A percentile compares a stretch with the other conserved stretches of the same genome.
Conservation (phyloP, 495 filamentous ascomycete genomes). For the Cudoniella acicularis region DNA sequence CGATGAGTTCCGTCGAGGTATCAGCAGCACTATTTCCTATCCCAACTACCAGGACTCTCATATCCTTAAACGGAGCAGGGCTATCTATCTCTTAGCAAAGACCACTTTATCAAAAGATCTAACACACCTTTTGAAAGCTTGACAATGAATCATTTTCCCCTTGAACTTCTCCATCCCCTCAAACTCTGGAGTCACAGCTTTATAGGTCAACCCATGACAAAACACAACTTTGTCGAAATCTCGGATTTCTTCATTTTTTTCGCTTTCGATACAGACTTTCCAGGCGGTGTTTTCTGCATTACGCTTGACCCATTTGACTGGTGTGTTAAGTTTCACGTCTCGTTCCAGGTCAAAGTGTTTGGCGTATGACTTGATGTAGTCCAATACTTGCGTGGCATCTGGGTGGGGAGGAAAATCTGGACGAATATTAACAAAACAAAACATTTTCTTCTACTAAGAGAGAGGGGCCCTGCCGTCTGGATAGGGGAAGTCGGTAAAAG, state of each 20-base stretch:
- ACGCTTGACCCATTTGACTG: conserved; percentile 1
- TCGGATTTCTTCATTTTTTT: background rate
- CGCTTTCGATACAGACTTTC: conserved; percentile 2
- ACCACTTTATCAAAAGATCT: too few species aligned
- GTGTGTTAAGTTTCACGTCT: conserved; percentile 10
- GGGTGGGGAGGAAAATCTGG: background rate
- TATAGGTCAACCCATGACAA: background rate
- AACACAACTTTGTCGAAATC: conserved; percentile 1
- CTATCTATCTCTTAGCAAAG: too few species aligned
- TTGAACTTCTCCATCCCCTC: conserved; percentile 26
- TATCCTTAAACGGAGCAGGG: background rate
- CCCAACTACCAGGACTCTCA: background rate
- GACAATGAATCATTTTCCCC: conserved; percentile 29
- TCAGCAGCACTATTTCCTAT: background rate
- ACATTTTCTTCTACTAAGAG: background rate
- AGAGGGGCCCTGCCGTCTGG: background rate
- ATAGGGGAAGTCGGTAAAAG: background rate
- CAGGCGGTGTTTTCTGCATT: conserved; percentile 8
- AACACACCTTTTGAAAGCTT: conserved; percentile 17
- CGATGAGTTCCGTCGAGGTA: background rate
- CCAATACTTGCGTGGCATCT: background rate
- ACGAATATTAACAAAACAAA: background rate
- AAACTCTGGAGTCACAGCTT: conserved; percentile 14
- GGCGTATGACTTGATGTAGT: conserved; percentile 19
- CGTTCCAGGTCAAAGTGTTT: conserved; percentile 12